Conservation (phyloP, 352 stramenopile genomes). For the Pythium phragmiticola region DNA sequence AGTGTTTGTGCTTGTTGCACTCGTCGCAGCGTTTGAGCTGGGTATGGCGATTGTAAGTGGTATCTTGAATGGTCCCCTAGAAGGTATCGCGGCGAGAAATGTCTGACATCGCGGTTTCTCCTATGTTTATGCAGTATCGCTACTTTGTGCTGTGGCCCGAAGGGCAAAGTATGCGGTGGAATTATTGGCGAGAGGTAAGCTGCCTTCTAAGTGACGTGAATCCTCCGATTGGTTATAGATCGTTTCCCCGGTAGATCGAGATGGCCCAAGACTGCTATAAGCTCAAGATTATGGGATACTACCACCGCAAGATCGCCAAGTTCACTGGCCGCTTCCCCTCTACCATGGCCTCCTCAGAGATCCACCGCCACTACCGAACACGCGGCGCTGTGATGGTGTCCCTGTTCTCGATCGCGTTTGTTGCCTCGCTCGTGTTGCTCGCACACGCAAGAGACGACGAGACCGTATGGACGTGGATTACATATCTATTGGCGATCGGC, state of each 20-base stretch:
- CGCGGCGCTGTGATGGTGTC: constrained; percentile 37
- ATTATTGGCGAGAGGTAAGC: constrained; percentile 68
- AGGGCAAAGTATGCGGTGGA: constrained; percentile 60
- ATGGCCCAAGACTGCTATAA: constrained; percentile 62
- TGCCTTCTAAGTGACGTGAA: neutral
- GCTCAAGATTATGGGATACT: constrained; percentile 84
- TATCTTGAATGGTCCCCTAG: neutral
- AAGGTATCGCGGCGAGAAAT: neutral
- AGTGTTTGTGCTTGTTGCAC: constrained; percentile 55
- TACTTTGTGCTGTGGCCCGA: constrained; percentile 74
- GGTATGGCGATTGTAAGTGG: constrained; percentile 45
- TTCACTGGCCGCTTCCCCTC: constrained; percentile 59
- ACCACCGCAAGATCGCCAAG: constrained; percentile 81
- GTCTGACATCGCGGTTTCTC: neutral
- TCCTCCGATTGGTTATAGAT: neutral
- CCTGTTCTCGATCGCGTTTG: constrained; percentile 53
- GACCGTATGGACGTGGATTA: constrained; percentile 42
- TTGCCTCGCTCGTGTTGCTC: constrained; percentile 39
- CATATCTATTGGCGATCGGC: constrained; percentile 57
- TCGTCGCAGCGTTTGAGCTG: constrained; percentile 52
- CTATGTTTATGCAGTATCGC: constrained; percentile 43
- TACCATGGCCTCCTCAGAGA: constrained; percentile 42
- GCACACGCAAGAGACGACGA: constrained; percentile 35
- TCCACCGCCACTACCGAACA: constrained; percentile 53
- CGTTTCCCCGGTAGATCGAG: constrained; percentile 49